Conservation (phyloP, 108 stramenopile species). For the Cyclotella baltica region DNA sequence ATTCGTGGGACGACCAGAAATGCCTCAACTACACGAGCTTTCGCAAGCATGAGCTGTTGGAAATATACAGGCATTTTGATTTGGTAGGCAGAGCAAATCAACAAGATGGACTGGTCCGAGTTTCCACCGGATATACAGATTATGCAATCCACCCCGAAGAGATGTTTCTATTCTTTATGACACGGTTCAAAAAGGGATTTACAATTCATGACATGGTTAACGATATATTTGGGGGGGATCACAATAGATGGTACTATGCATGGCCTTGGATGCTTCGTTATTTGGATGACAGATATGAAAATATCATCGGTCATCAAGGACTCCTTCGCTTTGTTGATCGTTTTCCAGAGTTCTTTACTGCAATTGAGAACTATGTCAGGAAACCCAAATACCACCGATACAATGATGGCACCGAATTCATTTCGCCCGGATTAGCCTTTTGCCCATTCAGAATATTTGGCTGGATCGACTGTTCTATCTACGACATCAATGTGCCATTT, state of each 20-base stretch:
- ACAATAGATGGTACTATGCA: constrained; percentile 11
- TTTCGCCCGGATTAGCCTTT: not conserved
- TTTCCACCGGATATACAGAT: not conserved
- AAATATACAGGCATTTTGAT: constrained; percentile 1
- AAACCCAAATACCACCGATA: constrained; percentile 7
- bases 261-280: constrained; percentile 3
- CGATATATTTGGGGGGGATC: constrained; percentile 2
- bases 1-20: constrained; percentile 8
- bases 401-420: not conserved
- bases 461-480: constrained; percentile 9
- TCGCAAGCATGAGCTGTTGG: not conserved
- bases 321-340: not conserved
- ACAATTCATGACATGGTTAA: constrained; percentile 7
- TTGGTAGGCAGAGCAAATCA: not conserved
- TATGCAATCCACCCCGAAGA: constrained; percentile 17
- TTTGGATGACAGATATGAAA: constrained; percentile 1
- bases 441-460: not conserved
- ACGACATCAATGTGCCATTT: constrained; percentile 1
- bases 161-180: constrained; percentile 17
- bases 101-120: constrained; percentile 1
- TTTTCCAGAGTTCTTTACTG: constrained; percentile 13
- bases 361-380: not conserved
- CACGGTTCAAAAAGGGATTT: constrained; percentile 10
- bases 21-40: constrained; percentile 10
- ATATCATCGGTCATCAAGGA: constrained; percentile 2